phyloP scores from a whole-genome alignment of 805 yeast species.

The Kodamaea jinghongensis region DNA sequence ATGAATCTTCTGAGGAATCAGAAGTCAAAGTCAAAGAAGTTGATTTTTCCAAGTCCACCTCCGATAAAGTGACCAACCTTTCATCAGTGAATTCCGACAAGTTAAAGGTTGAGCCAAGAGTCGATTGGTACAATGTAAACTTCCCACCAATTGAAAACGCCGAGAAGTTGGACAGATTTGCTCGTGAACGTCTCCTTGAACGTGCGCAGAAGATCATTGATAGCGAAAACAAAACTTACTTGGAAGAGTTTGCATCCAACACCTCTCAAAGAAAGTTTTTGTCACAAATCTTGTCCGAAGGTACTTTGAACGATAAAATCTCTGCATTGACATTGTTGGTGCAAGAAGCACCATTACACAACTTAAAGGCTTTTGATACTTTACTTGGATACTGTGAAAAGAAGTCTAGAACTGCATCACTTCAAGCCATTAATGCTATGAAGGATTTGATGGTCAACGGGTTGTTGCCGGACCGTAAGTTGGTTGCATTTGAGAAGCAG shows the following conservation, averaged over 20 bases:
- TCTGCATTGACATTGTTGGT: slow-evolving; percentile 89
- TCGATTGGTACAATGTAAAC: slow-evolving; percentile 68
- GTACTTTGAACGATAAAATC: slow-evolving; percentile 94
- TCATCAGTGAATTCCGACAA: slow-evolving; percentile 56
- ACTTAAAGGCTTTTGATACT: slow-evolving; percentile 77
- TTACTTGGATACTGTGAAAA: slow-evolving; percentile 77
- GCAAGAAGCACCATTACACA: slow-evolving; percentile 94
- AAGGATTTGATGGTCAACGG: slow-evolving; percentile 86
- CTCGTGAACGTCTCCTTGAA: slow-evolving; percentile 57
- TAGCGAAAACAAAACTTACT: slow-evolving; percentile 66
- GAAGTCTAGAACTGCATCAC: slow-evolving; percentile 89
- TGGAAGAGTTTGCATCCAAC: slow-evolving; percentile 69
- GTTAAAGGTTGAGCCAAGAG: slow-evolving; percentile 56
- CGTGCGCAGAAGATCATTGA: slow-evolving; percentile 67
- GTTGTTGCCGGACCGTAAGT: slow-evolving; percentile 80
- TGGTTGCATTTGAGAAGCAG: slow-evolving; percentile 70
- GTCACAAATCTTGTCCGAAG: slow-evolving; percentile 81
- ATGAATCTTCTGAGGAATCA: background rate
- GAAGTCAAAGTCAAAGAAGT: slow-evolving; percentile 13
- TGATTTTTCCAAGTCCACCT: slow-evolving; percentile 9
- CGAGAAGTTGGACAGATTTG: slow-evolving; percentile 48
- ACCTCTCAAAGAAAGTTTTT: slow-evolving; percentile 84
- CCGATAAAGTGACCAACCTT: slow-evolving; percentile 34
- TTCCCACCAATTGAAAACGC: slow-evolving; percentile 20
- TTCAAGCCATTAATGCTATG: slow-evolving; percentile 85